Evolutionary conservation across 257 asterid species (phyloP).

Genomic region (Solanum rostratum): DNA sequence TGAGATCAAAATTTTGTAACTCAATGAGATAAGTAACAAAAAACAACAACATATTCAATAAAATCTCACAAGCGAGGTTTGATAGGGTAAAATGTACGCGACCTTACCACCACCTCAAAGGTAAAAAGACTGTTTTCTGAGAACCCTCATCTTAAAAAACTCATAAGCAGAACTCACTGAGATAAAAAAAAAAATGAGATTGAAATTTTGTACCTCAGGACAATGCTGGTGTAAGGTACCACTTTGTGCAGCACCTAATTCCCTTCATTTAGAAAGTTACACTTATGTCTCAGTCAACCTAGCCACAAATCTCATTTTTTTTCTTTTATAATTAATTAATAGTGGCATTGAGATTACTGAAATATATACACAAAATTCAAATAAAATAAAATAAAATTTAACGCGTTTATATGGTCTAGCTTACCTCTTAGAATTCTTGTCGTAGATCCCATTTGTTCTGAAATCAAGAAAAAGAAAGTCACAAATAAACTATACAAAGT

Average conservation of each 20-base stretch:
- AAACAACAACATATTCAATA: no score
- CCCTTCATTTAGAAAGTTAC: constrained; percentile 20
- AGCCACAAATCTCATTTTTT: neutral
- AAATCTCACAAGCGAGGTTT: no score
- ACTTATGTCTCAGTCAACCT: neutral
- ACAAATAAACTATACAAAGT: neutral
- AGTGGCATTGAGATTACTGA: neutral
- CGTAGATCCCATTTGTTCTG: constrained; percentile 39
- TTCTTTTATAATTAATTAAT: neutral
- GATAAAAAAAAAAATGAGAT: no score
- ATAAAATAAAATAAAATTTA: neutral
- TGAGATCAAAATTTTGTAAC: constrained; percentile 10
- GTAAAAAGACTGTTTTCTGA: no score
- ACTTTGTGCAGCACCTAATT: constrained; percentile 50
- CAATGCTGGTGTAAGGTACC: constrained; percentile 27
- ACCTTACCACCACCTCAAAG: no score
- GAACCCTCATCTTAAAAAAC: no score
- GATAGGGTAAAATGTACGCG: no score
- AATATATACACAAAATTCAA: neutral
- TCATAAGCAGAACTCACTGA: no score
- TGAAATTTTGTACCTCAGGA: constrained; percentile 20
- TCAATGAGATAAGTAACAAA: neutral
- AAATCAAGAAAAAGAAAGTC: neutral
- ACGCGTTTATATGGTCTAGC: neutral
- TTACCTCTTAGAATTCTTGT: constrained; percentile 27